Base-by-base conservation (phyloP, 345 rosid species). In the Cardamine chenopodiifolia region DNA sequence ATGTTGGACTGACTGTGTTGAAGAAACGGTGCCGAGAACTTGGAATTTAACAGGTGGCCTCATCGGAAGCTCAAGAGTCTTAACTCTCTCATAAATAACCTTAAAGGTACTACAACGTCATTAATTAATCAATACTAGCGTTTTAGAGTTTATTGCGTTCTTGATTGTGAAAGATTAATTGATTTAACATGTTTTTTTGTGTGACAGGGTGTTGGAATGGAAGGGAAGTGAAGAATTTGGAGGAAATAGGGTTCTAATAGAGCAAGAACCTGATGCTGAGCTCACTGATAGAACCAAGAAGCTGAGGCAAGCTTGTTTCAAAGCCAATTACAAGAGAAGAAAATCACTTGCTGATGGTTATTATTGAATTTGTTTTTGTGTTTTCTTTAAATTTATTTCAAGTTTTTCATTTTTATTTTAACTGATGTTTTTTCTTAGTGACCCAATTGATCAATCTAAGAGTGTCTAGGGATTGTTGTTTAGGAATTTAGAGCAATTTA, bases 1-100 rank as follows among this genome's bases (percentile, higher is more conserved):
- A 86, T 2, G 86, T 92, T 1, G 97, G 93, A 1, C 70, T 89
- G 7, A 92, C 97, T 0, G 85, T 85, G 5, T 53, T 92, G 81
- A 92, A 92, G 80, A 89, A 83, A 54, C 83, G 96, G 48, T 92
- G 96, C 79, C 81, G 97, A 31, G 93, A 92, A 62, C 83, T 89
- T 1, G 87, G 84, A n/a, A 80, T 92, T 9, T 81, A 80, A 80
- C 78, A 62, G 97, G 48, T 92, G 96, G 93, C 97, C 97, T 29
- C 93, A 87, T 19, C 58, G 90, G 78, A 89, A 89, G 78, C 86
- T 91, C 68, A 88, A 82, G 84, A 88, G 93, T 81, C 81, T 92
- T 37, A 80, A 82, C n/a, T 75, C 85, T 18, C 91, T 91, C 15
- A 89, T 86, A 1, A 31, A 73, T n/a, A 92, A 86, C 70, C 91